Base-by-base conservation (phyloP, 345 rosid genomes). In the Erucastrum elatum region DNA sequence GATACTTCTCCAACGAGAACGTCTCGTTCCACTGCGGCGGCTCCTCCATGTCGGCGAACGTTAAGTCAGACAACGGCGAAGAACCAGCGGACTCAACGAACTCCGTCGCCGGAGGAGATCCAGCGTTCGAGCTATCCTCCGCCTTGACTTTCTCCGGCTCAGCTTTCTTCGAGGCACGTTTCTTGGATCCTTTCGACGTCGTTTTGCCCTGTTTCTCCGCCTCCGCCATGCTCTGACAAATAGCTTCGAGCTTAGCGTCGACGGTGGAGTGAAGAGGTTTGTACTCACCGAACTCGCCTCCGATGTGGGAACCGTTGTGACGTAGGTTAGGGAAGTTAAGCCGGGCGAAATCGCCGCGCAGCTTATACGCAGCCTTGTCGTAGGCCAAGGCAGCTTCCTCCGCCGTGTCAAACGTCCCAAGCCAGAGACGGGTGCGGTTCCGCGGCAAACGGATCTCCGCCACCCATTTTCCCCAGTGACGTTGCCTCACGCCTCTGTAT, bases 401-500 rank as follows among this genome's bases (percentile, higher is more conserved):
- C 6, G 98, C 98, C 0, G 98, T 94, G 77, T 94, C 99, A 34
- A 91, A 95, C 15, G 99, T 95, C 15, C 99, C 99, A 5, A 95
- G 89, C 99, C 99, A 95, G 64, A 95, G 97, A 59, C 99, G 88
- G 8, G 98, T 89, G 6, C 99, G 87, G 85, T 95, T 90, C 72
- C 85, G 90, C 11, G 99, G 99, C 0, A 95, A 85, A 67, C 98
- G 91, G 76, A 94, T 94, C 93, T 94, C 98, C 4, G 97, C 98
- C 2, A 94, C 98, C 98, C 98, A 94, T 66, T 92, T 94, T 0
- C 98, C 98, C 98, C 98, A 94, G 77, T 94, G 98, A 62, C 98
- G 85, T 82, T 94, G 98, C 76, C 98, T 84, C 16, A 94, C 98
- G 11, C 98, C 98, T 59, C 98, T 81, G 86, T 94, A 94, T 0